Conservation (phyloP, 768 basidiomycete genomes). For the Amanita rubescens region DNA sequence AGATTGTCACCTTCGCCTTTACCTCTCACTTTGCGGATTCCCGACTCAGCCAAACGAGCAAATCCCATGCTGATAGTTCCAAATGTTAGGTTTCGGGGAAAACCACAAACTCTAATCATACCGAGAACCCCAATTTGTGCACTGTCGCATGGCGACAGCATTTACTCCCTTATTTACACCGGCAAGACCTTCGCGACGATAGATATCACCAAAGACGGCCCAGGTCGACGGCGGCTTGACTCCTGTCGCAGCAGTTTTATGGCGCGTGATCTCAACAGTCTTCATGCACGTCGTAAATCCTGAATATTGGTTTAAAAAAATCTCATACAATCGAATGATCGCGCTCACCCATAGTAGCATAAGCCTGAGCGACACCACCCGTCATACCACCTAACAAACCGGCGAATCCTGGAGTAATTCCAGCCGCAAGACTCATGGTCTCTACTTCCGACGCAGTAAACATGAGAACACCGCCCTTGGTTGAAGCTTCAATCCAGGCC, state of each 20-base stretch:
- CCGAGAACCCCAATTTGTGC: constrained; percentile 93
- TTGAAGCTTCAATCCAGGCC: constrained; percentile 99
- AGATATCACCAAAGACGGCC: constrained; percentile 93
- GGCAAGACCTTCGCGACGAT: constrained; percentile 83
- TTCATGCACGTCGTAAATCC: constrained; percentile 99
- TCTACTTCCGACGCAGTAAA: constrained; percentile 97
- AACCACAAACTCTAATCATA: constrained; percentile 24
- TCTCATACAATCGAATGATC: too few relatives aligned
- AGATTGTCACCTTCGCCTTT: constrained; percentile 71
- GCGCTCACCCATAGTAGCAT: constrained; percentile 96
- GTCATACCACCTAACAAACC: constrained; percentile 96
- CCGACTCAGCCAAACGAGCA: constrained; percentile 81
- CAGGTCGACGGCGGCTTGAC: constrained; percentile 87
- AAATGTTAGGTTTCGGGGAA: background rate
- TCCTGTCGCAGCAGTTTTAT: constrained; percentile 83
- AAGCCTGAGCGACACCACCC: constrained; percentile 95
- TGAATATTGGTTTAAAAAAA: constrained; percentile 20
- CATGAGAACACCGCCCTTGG: constrained; percentile 92
- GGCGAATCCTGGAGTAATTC: constrained; percentile 71
- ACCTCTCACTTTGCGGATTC: constrained; percentile 72
- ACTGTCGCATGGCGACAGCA: constrained; percentile 85
- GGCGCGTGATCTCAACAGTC: constrained; percentile 94
- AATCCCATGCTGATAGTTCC: constrained; percentile 75
- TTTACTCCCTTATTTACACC: constrained; percentile 99
- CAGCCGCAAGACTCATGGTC: constrained; percentile 50